Conservation (phyloP, 305 asterid genomes). For the Fraxinus platypoda region DNA sequence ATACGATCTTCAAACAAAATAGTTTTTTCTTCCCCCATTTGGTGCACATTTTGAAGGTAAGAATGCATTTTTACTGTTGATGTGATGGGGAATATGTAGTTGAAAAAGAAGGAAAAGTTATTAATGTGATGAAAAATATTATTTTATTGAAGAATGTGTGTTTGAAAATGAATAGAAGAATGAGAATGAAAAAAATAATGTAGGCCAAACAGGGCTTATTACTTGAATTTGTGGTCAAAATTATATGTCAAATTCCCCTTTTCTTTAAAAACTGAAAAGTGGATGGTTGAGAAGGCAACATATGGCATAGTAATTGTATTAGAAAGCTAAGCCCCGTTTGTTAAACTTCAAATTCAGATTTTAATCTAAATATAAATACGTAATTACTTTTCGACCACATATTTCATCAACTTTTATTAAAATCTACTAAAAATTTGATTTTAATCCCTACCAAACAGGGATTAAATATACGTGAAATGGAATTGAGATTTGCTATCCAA, state of each 20-base stretch:
- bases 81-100: no score
- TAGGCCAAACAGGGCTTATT: no score
- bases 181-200: no score
- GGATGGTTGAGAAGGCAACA: background rate
- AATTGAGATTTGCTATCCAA: background rate
- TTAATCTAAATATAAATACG: no score
- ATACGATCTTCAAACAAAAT: conserved; percentile 41
- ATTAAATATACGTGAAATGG: background rate
- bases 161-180: no score
- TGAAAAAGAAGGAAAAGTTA: no score
- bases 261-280: background rate
- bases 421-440: no score
- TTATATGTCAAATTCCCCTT: background rate
- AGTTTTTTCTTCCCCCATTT: background rate
- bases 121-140: no score
- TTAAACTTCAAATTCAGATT: background rate
- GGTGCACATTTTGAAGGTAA: no score
- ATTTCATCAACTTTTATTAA: no score
- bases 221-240: background rate
- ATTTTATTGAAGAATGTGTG: no score
- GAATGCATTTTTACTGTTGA: no score
- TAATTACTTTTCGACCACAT: background rate
- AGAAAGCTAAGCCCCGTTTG: background rate
- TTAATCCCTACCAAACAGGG: background rate
- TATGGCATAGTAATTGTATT: background rate